Conservation (phyloP, 176 grass and related monocot species). For the Puccinellia tenuiflora region DNA sequence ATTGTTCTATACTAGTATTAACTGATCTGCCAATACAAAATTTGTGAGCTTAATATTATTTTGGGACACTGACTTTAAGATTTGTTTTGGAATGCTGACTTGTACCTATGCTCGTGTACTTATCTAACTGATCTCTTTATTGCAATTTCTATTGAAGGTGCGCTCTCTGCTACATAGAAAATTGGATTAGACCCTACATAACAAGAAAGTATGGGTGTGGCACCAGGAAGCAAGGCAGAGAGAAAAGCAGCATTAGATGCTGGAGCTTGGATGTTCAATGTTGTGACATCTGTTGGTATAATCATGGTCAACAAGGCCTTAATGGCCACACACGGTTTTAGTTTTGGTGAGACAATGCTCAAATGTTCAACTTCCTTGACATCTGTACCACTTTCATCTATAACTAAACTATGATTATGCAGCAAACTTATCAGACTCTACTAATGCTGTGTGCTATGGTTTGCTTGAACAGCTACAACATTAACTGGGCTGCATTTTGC, state of each 20-base stretch:
- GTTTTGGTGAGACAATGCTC: slow-evolving; percentile 14
- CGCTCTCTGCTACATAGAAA: neutral
- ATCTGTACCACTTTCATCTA: neutral
- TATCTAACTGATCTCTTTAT: neutral
- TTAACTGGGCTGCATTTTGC: slow-evolving; percentile 24
- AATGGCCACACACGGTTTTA: slow-evolving; percentile 21
- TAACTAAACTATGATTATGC: neutral
- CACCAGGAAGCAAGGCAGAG: slow-evolving; percentile 16
- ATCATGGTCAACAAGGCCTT: slow-evolving; percentile 25
- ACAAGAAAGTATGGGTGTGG: slow-evolving; percentile 16
- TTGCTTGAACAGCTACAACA: slow-evolving; percentile 14
- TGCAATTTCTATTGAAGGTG: neutral
- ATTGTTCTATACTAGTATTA: neutral
- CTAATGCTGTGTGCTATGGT: neutral
- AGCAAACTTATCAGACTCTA: neutral
- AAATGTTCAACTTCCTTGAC: neutral
- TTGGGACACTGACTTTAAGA: neutral
- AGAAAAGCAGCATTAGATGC: slow-evolving; percentile 21
- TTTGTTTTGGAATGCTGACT: neutral
- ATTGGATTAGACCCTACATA: slow-evolving; percentile 2
- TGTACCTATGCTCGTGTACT: neutral
- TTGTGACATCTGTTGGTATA: slow-evolving; percentile 26
- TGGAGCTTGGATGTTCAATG: slow-evolving; percentile 19
- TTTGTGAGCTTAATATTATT: neutral
- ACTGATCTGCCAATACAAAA: neutral